phyloP scores from a whole-genome alignment of 202 grass and related monocot genomes.

The Panicum virgatum region DNA sequence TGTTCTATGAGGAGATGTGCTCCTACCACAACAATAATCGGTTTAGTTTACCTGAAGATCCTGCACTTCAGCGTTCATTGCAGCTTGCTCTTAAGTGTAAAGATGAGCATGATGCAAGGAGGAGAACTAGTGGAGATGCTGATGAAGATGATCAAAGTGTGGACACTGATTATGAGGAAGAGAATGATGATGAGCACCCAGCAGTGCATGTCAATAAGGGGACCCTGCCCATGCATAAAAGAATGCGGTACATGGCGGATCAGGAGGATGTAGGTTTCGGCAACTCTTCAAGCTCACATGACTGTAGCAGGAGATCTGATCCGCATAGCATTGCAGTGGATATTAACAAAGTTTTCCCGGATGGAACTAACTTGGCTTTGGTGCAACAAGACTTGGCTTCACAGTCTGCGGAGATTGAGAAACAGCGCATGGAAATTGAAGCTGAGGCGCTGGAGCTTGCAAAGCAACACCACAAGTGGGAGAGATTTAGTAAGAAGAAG shows the following conservation, averaged over 20 bases:
- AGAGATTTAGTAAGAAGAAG: slow-evolving; percentile 66
- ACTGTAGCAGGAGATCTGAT: slow-evolving; percentile 48
- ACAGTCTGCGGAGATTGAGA: slow-evolving; percentile 59
- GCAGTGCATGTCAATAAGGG: slow-evolving; percentile 34
- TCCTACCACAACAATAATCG: slow-evolving; percentile 90
- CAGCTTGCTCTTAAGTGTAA: slow-evolving; percentile 72
- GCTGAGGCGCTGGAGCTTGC: slow-evolving; percentile 60
- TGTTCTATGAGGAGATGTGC: slow-evolving; percentile 96
- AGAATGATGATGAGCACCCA: slow-evolving; percentile 56
- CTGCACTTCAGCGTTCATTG: slow-evolving; percentile 70
- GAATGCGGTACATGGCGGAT: slow-evolving; percentile 43
- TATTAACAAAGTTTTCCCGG: slow-evolving; percentile 65
- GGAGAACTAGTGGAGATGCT: slow-evolving; percentile 55
- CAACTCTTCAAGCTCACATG: slow-evolving; percentile 52
- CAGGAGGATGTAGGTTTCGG: slow-evolving; percentile 56
- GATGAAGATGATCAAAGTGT: slow-evolving; percentile 80
- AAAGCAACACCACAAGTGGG: slow-evolving; percentile 73
- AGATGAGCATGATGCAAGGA: slow-evolving; percentile 65
- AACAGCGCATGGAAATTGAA: slow-evolving; percentile 58
- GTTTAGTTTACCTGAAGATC: slow-evolving; percentile 77
- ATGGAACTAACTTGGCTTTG: slow-evolving; percentile 50
- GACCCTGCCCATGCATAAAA: slow-evolving; percentile 44
- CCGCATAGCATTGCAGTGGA: slow-evolving; percentile 47
- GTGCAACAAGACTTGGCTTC: slow-evolving; percentile 39
- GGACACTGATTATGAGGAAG: slow-evolving; percentile 72